phyloP scores from a whole-genome alignment of 2,329 filamentous ascomycete genomes.

The Ophiostoma sp. region DNA sequence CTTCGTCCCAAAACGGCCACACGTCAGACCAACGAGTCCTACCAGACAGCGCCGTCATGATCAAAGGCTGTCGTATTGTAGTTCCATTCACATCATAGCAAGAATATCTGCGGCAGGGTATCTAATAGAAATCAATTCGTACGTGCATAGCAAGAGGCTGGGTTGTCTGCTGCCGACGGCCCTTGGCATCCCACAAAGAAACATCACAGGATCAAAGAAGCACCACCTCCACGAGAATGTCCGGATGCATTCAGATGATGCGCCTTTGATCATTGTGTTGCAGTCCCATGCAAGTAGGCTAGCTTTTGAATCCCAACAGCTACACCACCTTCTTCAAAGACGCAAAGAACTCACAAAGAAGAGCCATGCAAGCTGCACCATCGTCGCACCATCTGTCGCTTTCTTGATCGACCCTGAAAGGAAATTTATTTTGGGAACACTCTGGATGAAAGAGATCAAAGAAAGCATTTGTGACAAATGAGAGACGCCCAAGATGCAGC shows the following conservation, averaged over 20 bases:
- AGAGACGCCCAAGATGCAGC: not conserved
- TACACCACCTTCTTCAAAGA: not conserved
- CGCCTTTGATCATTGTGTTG: not conserved
- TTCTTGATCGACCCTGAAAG: not conserved
- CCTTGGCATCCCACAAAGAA: not conserved
- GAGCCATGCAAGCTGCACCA: not conserved
- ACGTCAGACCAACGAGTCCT: not conserved
- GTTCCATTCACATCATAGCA: not conserved
- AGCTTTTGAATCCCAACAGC: not conserved
- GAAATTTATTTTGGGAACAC: not conserved
- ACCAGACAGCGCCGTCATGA: not conserved
- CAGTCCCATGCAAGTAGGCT: not conserved
- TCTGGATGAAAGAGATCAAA: not conserved
- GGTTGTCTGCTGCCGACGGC: not conserved
- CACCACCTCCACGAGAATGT: not conserved
- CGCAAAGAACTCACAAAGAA: not conserved
- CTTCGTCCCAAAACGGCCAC: not conserved
- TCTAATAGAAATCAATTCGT: not conserved
- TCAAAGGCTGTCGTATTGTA: not conserved
- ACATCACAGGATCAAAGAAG: not conserved
- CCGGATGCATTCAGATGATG: constrained; percentile 1
- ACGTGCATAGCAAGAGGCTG: not conserved
- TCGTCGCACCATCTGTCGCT: not conserved
- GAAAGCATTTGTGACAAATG: not conserved
- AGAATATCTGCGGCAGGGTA: too few relatives aligned